Conservation (phyloP, 805 yeast species). For the Wickerhamiella australiensis region DNA sequence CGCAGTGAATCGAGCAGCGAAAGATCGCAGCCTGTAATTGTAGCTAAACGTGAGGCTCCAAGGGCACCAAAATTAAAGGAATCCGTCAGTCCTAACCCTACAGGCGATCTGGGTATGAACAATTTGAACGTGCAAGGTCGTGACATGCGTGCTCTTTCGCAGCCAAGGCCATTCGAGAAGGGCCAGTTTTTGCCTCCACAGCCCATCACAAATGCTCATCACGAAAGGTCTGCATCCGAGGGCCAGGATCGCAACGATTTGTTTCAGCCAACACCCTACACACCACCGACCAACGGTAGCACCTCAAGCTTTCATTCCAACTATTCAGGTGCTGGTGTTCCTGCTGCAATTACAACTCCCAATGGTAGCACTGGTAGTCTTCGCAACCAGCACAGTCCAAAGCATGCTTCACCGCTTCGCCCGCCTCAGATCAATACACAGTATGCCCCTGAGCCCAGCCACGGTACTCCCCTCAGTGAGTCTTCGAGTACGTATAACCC, state of each 20-base stretch:
- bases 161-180: conserved; percentile 9
- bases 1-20: not conserved
- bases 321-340: not conserved
- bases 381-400: not conserved
- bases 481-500: not conserved
- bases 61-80: conserved; percentile 13
- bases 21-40: conserved; percentile 1
- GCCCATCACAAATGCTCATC: conserved; percentile 12
- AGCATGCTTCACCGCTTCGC: conserved; percentile 4
- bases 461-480: not conserved
- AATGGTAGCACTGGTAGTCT: not conserved
- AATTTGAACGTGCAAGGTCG: not conserved
- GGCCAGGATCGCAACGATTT: conserved; percentile 28
- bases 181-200: conserved; percentile 5
- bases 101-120: not conserved
- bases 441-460: not conserved
- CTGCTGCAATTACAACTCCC: not conserved
- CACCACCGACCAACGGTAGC: conserved; percentile 3
- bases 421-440: not conserved
- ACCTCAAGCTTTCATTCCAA: not conserved
- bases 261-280: conserved; percentile 12
- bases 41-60: conserved; percentile 15
- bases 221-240: conserved; percentile 27
- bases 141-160: conserved; percentile 11
- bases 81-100: not conserved